Evolutionary conservation across 305 asterid species (phyloP).

Genomic region (Lippia alba): DNA sequence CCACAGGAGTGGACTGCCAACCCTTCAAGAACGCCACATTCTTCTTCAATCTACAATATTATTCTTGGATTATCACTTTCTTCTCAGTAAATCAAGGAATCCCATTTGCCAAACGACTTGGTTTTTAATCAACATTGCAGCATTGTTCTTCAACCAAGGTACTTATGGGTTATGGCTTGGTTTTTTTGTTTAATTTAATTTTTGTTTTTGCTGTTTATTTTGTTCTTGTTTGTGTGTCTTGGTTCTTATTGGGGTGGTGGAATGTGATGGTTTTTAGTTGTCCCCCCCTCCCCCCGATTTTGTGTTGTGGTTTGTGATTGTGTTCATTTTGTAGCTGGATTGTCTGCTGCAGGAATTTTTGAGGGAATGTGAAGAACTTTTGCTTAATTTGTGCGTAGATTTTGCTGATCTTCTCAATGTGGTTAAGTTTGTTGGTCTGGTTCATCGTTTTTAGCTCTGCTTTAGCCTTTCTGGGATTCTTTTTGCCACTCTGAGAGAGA

Average conservation of each 20-base stretch:
- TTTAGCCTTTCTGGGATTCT: constrained; percentile 14
- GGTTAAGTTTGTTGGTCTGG: constrained; percentile 24
- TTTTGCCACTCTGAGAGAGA: not conserved
- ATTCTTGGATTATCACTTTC: not conserved
- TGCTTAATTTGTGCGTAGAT: constrained; percentile 8
- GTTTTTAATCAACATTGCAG: constrained; percentile 11
- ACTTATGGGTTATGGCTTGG: constrained; percentile 5
- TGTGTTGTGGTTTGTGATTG: constrained; percentile 3
- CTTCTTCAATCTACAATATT: constrained; percentile 18
- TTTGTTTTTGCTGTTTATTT: not conserved
- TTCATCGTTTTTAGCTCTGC: constrained; percentile 17
- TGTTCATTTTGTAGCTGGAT: constrained; percentile 20
- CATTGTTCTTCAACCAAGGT: constrained; percentile 40
- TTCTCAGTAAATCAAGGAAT: constrained; percentile 29
- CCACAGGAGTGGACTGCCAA: constrained; percentile 7
- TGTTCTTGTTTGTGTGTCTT: not conserved
- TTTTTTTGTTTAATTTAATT: too few relatives aligned
- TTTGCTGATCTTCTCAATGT: constrained; percentile 22
- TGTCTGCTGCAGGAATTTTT: not conserved
- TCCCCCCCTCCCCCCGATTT: too few relatives aligned
- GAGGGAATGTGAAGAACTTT: constrained; percentile 1
- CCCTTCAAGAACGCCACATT: constrained; percentile 4
- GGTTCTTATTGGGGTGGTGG: not conserved
- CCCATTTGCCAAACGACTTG: constrained; percentile 29
- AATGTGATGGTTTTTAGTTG: constrained; percentile 40